Conservation (phyloP, 2,329 filamentous ascomycete species). For the Cryphonectria carpinicola region DNA sequence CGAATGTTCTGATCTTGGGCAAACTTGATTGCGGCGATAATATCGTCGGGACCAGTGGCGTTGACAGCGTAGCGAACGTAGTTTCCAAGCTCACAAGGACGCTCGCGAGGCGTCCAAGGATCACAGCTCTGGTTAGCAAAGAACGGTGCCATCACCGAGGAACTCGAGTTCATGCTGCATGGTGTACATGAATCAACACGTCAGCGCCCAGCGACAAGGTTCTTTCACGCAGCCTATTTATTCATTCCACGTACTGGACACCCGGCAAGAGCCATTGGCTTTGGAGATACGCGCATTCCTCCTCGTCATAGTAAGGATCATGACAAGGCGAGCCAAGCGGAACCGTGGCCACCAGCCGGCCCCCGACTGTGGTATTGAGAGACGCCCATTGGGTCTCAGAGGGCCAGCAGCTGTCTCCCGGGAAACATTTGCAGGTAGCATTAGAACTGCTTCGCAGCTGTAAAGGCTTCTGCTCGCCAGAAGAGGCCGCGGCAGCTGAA, state of each 20-base stretch:
- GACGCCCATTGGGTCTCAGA: constrained; percentile 43
- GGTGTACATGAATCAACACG: neutral
- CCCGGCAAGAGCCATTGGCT: constrained; percentile 43
- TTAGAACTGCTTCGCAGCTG: neutral
- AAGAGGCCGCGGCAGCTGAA: neutral
- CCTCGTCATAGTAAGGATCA: constrained; percentile 43
- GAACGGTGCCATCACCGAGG: constrained; percentile 39
- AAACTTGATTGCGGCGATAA: constrained; percentile 36
- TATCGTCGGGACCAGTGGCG: constrained; percentile 29
- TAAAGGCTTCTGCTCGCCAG: constrained; percentile 10
- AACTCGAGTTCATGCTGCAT: constrained; percentile 35
- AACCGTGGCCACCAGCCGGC: constrained; percentile 51
- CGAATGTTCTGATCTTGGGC: constrained; percentile 45
- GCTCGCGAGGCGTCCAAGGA: constrained; percentile 29
- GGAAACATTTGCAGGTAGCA: constrained; percentile 41
- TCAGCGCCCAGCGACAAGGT: neutral
- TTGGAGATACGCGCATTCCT: constrained; percentile 41
- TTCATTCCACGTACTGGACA: constrained; percentile 37
- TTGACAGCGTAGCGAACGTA: constrained; percentile 37
- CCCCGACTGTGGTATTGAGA: constrained; percentile 54
- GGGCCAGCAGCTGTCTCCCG: constrained; percentile 56
- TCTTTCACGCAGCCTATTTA: neutral
- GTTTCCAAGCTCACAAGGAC: constrained; percentile 41
- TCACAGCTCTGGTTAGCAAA: constrained; percentile 32
- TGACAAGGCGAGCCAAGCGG: constrained; percentile 54